Percentiles rank a stretch among this genome's conserved stretches.
These are phyloP conservation scores for Chlorella vulgaris DNA, from an alignment of 139 green algal genomes.

Conservation along the genomic window DNA sequence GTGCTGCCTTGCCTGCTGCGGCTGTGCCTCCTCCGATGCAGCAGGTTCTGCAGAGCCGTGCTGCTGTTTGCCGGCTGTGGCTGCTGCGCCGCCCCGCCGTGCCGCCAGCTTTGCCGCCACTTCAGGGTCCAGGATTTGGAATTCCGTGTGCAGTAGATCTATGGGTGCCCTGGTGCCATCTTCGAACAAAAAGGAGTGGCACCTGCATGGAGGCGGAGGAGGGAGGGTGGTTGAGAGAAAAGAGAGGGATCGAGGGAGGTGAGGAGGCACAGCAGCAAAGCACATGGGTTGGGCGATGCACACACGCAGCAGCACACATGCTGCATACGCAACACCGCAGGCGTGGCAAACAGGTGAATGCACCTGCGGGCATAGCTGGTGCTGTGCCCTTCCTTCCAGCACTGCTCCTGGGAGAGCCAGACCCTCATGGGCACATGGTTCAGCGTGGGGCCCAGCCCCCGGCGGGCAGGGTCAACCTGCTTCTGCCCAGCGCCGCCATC, in stretches of 20 bases:
- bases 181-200: conserved; percentile 6
- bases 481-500: background rate
- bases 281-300: background rate
- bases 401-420: background rate
- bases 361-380: conserved; percentile 15
- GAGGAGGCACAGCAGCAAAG: background rate
- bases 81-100: background rate
- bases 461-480: background rate
- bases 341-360: background rate
- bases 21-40: background rate
- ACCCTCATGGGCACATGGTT: background rate
- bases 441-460: background rate
- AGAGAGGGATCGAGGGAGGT: background rate
- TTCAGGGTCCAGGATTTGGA: background rate
- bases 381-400: conserved; percentile 8
- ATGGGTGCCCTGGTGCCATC: background rate
- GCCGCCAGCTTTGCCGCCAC: conserved; percentile 3
- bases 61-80: background rate
- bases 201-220: background rate
- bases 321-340: background rate
- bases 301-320: background rate
- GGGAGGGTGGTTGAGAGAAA: background rate
- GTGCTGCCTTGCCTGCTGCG: background rate
- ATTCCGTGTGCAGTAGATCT: background rate
- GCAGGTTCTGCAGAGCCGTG: too few species aligned